phyloP scores from a whole-genome alignment of 257 asterid genomes.

The Solanum chaucha region DNA sequence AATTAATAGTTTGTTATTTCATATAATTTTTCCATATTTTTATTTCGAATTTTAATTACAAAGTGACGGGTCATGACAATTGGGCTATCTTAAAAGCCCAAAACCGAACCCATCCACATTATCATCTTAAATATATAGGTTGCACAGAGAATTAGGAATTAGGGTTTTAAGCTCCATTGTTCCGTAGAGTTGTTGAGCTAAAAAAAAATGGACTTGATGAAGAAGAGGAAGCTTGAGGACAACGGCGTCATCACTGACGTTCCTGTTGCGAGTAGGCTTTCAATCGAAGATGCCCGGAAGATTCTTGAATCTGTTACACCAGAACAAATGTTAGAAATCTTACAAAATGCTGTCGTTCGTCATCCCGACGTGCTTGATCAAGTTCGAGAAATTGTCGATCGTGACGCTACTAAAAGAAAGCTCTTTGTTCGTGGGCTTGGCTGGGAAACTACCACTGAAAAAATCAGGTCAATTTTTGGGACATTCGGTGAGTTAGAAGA shows the following conservation, averaged over 20 bases:
- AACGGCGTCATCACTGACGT: constrained; percentile 36
- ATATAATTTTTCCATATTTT: too few relatives aligned
- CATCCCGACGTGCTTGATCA: constrained; percentile 64
- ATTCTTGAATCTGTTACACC: constrained; percentile 55
- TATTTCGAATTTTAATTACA: too few relatives aligned
- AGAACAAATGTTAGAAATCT: constrained; percentile 55
- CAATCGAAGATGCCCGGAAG: constrained; percentile 51
- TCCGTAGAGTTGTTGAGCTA: neutral
- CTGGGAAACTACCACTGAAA: constrained; percentile 82
- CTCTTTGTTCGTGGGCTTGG: constrained; percentile 87
- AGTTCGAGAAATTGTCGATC: constrained; percentile 53
- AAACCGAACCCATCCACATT: neutral
- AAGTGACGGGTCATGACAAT: too few relatives aligned
- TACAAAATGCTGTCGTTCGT: constrained; percentile 47
- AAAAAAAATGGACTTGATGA: constrained; percentile 38
- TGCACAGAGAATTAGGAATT: neutral
- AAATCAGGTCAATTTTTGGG: constrained; percentile 48
- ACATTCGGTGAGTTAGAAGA: constrained; percentile 65
- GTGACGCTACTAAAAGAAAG: constrained; percentile 60
- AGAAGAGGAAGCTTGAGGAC: constrained; percentile 63
- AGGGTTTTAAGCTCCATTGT: constrained; percentile 4
- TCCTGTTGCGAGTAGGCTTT: constrained; percentile 26
- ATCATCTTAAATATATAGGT: neutral
- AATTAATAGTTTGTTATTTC: too few relatives aligned
- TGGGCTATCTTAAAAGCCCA: neutral